Conservation (phyloP, 805 yeast genomes). For the Hanseniaspora lachancei region DNA sequence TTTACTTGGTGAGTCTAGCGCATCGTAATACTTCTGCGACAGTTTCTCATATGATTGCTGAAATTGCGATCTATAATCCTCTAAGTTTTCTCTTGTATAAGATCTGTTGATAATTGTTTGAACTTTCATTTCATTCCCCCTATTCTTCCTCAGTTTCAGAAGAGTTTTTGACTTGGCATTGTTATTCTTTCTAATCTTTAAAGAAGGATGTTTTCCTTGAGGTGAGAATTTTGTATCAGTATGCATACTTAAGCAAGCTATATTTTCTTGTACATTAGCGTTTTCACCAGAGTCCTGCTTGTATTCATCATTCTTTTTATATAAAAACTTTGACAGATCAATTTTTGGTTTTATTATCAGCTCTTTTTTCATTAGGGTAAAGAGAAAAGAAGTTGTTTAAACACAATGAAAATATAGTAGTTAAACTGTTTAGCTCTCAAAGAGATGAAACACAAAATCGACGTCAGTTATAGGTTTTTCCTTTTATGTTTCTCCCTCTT, state of each 20-base stretch:
- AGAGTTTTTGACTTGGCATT: too few species aligned
- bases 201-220: not conserved
- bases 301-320: not conserved
- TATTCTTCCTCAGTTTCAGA: not conserved
- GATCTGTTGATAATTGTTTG: not conserved
- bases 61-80: not conserved
- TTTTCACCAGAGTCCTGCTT: not conserved
- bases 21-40: slow-evolving; percentile 6
- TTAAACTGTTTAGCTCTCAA: too few species aligned
- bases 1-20: slow-evolving; percentile 11
- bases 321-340: not conserved
- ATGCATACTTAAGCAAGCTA: not conserved
- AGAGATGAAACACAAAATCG: too few species aligned
- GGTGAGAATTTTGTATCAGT: not conserved
- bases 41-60: slow-evolving; percentile 1
- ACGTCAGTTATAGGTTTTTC: too few species aligned
- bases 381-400: too few species aligned
- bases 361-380: not conserved
- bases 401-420: too few species aligned
- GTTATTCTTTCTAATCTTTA: not conserved
- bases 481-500: too few species aligned
- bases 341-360: not conserved
- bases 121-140: not conserved
- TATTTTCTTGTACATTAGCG: not conserved
- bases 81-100: not conserved